Evolutionary conservation across 2,329 filamentous ascomycete genomes (phyloP).

Genomic region (Claviceps africana): DNA sequence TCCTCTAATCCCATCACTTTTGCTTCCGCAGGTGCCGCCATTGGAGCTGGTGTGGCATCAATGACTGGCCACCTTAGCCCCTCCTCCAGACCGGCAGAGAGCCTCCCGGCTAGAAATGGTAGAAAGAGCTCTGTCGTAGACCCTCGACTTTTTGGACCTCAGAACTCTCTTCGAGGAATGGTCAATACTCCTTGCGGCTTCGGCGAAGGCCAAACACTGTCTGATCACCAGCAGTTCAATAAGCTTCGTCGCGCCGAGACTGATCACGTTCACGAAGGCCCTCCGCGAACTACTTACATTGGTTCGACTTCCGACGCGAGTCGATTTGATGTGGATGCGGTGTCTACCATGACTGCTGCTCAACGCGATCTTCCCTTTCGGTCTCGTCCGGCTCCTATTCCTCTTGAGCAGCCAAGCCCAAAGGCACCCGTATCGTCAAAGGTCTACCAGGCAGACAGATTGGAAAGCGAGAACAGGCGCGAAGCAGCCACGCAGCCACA

Average conservation of each 20-base stretch:
- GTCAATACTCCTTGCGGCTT: conserved; percentile 40
- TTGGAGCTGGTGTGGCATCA: conserved; percentile 14
- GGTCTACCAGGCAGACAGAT: conserved; percentile 43
- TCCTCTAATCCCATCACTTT: conserved; percentile 6
- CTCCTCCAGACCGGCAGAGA: conserved; percentile 2
- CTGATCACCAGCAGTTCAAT: conserved; percentile 14
- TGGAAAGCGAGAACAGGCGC: conserved; percentile 22
- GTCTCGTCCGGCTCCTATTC: conserved; percentile 43
- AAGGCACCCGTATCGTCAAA: conserved; percentile 56
- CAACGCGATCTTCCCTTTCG: conserved; percentile 26
- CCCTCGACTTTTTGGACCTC: conserved; percentile 43
- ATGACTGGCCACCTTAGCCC: conserved; percentile 1
- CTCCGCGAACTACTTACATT: conserved; percentile 51
- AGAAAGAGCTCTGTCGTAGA: conserved; percentile 40
- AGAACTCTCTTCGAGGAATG: conserved; percentile 45
- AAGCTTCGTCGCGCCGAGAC: conserved; percentile 12
- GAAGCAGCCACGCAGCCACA: conserved; percentile 16
- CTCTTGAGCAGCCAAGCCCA: conserved; percentile 77
- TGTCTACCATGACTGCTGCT: conserved; percentile 31
- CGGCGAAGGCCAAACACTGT: conserved; percentile 19
- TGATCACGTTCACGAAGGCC: conserved; percentile 10
- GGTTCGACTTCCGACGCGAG: conserved; percentile 51
- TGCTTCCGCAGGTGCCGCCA: conserved; percentile 17
- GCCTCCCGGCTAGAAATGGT: conserved; percentile 9
- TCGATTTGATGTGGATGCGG: conserved; percentile 43